Evolutionary conservation across 2,329 filamentous ascomycete species (phyloP).

Genomic region (Neonectria sp.): DNA sequence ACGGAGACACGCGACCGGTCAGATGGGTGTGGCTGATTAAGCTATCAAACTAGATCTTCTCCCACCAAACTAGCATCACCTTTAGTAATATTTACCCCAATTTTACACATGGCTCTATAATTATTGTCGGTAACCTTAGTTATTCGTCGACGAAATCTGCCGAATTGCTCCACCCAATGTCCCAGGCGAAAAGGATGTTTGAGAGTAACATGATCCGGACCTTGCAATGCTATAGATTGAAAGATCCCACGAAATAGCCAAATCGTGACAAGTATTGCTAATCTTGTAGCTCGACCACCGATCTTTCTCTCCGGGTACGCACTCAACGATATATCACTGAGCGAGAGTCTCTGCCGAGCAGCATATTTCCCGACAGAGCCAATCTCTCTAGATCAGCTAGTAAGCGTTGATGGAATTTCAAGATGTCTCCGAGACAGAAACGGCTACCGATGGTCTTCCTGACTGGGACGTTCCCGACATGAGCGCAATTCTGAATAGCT

Average conservation of each 20-base stretch:
- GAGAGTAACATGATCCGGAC: too few relatives aligned
- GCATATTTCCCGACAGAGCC: constrained; percentile 40
- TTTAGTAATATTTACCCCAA: not conserved
- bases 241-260: too few relatives aligned
- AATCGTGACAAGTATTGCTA: not conserved
- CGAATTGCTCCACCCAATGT: too few relatives aligned
- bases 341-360: constrained; percentile 37
- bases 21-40: not conserved
- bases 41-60: too few relatives aligned
- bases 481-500: not conserved
- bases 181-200: too few relatives aligned
- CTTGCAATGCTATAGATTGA: too few relatives aligned
- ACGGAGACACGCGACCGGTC: not conserved
- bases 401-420: constrained; percentile 35
- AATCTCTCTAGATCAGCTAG: constrained; percentile 32
- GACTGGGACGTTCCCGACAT: not conserved
- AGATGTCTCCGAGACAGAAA: not conserved
- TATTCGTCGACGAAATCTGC: too few relatives aligned
- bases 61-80: too few relatives aligned
- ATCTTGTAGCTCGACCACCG: constrained; percentile 13
- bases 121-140: too few relatives aligned
- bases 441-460: not conserved
- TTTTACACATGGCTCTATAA: not conserved
- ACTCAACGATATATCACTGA: constrained; percentile 23
- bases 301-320: constrained; percentile 33